Base-by-base conservation (phyloP, 1,284 basidiomycete species). In the Marasmius tenuissimus region DNA sequence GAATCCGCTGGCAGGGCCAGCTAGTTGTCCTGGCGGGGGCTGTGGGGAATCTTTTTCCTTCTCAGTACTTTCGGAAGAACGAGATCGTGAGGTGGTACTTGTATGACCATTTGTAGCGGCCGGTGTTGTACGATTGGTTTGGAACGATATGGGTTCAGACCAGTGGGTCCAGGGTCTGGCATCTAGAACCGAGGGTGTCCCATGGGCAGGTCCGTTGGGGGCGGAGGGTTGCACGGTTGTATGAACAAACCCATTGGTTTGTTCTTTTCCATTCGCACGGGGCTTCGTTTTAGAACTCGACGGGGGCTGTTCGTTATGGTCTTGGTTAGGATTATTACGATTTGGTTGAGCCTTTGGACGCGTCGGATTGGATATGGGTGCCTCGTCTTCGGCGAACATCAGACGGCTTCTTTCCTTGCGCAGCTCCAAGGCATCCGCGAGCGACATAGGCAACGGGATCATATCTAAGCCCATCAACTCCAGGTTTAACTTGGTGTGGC, bases 381-480 rank as follows among this genome's bases (percentile, higher is more conserved):
- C 69, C 16, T 79, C 75, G 66, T 87, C 84, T 60, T 84, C 84
- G 52, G 87, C 82, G 9, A 84, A 67, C 45, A 18, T 45, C 27
- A 20, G 83, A 70, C 67, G 84, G 85, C 63, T 81, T 84, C 72
- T 85, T 85, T 68, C 84, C 62, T 81, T 79, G 53, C 86, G 84
- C 59, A 80, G 75, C 42, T 78, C 74, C 22, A 92, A 73, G 18
- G 91, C 90, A 45, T 84, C 80, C 4, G 75, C 69, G 48, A 91
- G 76, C 5, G 86, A 71, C 9, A 90, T 75, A 3, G 90, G 85
- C 35, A 74, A 72, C 1, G 90, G 91, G 14, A 92, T 85, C 16
- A 86, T 87, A 65, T 91, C 90, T 92, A 65, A 34, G 20, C 42
- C 11, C 22, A 58, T 35, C 33, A n/a, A 56, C 35, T 42, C 35